These are phyloP conservation scores for Aspergillus sp. DNA, from an alignment of 2,329 filamentous ascomycete genomes.

Conservation along the genomic window DNA sequence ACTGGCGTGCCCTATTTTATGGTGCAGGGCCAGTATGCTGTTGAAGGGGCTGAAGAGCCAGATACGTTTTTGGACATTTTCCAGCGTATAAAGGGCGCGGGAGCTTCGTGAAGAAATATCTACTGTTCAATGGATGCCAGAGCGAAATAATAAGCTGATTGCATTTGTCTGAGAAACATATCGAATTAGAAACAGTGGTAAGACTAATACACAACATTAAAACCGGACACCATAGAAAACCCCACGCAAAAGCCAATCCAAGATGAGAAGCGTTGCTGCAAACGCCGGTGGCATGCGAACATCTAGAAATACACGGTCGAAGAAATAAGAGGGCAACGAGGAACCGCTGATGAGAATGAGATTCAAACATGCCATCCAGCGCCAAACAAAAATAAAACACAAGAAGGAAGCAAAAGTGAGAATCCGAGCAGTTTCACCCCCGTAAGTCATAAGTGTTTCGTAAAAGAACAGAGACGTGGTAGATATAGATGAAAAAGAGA, in stretches of 20 bases:
- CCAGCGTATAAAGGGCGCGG: slow-evolving; percentile 55
- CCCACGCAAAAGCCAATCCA: not conserved
- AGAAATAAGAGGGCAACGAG: not conserved
- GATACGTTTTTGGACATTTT: slow-evolving; percentile 67
- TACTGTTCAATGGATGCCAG: not conserved
- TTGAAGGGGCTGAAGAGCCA: slow-evolving; percentile 72
- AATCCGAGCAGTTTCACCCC: not conserved
- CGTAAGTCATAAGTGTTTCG: slow-evolving; percentile 3
- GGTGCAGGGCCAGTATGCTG: slow-evolving; percentile 65
- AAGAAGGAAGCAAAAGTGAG: not conserved
- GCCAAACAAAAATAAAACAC: not conserved
- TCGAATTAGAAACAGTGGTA: not conserved
- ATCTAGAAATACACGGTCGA: slow-evolving; percentile 9
- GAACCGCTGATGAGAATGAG: not conserved
- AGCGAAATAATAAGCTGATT: not conserved
- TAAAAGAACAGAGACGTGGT: slow-evolving; percentile 1
- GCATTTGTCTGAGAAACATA: not conserved
- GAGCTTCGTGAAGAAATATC: not conserved
- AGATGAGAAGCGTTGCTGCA: slow-evolving; percentile 1
- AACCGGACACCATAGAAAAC: not conserved
- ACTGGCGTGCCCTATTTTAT: slow-evolving; percentile 74
- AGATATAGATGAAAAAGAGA: not conserved
- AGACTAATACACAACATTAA: not conserved
- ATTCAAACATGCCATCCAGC: slow-evolving; percentile 3
- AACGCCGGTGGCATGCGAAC: slow-evolving; percentile 20